Percentiles rank a stretch among this genome's conserved stretches.
phyloP scores from a whole-genome alignment of 805 yeast genomes.

The Barnettozyma californica region DNA sequence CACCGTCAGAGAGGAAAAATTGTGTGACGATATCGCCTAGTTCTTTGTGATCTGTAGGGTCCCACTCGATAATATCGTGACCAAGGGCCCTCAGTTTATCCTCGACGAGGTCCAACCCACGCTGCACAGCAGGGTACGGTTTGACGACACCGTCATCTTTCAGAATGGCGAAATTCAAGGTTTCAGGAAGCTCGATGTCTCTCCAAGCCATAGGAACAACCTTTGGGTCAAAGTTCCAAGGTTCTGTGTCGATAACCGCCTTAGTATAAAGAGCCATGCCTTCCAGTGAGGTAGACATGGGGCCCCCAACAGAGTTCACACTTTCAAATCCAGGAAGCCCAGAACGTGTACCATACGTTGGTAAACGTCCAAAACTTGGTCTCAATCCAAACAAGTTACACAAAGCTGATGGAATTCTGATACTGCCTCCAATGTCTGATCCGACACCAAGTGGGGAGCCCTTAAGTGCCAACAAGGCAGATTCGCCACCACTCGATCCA shows the following conservation, averaged over 20 bases:
- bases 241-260: slow-evolving; percentile 39
- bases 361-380: slow-evolving; percentile 51
- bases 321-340: slow-evolving; percentile 26
- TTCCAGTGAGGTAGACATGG: slow-evolving; percentile 54
- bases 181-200: slow-evolving; percentile 21
- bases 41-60: slow-evolving; percentile 34
- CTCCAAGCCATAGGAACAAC: slow-evolving; percentile 49
- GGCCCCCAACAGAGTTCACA: slow-evolving; percentile 65
- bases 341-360: slow-evolving; percentile 20
- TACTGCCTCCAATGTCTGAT: slow-evolving; percentile 67
- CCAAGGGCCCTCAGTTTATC: slow-evolving; percentile 30
- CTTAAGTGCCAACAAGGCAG: slow-evolving; percentile 50
- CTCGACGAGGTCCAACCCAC: slow-evolving; percentile 35
- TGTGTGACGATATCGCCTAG: slow-evolving; percentile 29
- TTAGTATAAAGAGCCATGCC: slow-evolving; percentile 67
- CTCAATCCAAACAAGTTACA: slow-evolving; percentile 55
- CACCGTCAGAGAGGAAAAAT: slow-evolving; percentile 37
- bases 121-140: slow-evolving; percentile 51
- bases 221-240: slow-evolving; percentile 52
- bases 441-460: slow-evolving; percentile 61
- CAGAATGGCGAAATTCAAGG: slow-evolving; percentile 41
- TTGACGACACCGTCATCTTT: slow-evolving; percentile 35
- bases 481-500: slow-evolving; percentile 71
- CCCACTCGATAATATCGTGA: slow-evolving; percentile 40
- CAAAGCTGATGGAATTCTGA: slow-evolving; percentile 63